Evolutionary conservation across 2,329 filamentous ascomycete genomes (phyloP), one percentile per base, ranked within the genome.

Genomic region (Pseudocercospora fijiensis): DNA sequence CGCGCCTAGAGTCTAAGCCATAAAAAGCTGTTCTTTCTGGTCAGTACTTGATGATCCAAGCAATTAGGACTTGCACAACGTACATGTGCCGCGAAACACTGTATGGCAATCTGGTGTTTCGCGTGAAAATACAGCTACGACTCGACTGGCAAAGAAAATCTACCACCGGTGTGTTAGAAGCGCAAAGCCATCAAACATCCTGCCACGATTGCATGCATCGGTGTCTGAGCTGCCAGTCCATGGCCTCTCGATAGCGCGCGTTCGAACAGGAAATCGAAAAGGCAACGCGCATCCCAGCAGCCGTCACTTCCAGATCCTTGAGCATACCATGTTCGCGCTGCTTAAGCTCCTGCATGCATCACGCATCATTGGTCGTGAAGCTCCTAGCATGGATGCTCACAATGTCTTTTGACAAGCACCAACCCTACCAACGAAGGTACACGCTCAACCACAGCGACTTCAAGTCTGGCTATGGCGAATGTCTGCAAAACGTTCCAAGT

Each of bases 361-460:
- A 28, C 16, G 8, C 22, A 20, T 24, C 9, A 53, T 53, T 53
- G 22, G 49, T 26, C 28, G 3, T 4, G 11, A 28, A 53, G 49
- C 49, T 53, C 26, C 24, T 26, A 30, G 26, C 26, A 28, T 28
- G 26, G 24, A 13, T n/a, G 2, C 9, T 13, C 16, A 53, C 24
- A 30, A 30, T 53, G 26, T 53, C 22, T 53, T 28, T 26, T 53
- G 49, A 53, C 49, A 11, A 28, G 49, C 49, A 53, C 26, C 13
- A 28, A 28, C 49, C 49, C 49, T 53, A 18, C 26, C 26, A 10
- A 53, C 49, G 28, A 26, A 53, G 24, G 49, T 53, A 53, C 53
- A 56, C 53, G 53, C 53, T 56, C 53, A 56, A 56, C 53, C 28
- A 56, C 53, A 37, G 53, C 57, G 16, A 63, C 57, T 47, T 60